Evolutionary conservation across 2,329 filamentous ascomycete species (phyloP).

Genomic region (Parastagonospora avenae): DNA sequence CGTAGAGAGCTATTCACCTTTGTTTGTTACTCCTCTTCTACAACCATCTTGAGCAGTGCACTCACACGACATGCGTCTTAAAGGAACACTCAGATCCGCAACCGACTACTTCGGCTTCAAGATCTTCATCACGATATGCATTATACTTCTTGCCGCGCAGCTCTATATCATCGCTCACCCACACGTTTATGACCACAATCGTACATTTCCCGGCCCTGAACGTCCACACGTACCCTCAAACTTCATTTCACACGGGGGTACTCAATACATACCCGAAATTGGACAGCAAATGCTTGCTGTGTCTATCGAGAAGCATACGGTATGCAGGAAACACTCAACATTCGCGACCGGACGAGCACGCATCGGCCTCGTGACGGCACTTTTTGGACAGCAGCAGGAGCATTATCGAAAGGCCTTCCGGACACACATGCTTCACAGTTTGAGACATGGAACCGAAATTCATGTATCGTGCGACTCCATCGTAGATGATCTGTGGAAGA

Average conservation of each 20-base stretch:
- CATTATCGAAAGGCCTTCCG: constrained; percentile 50
- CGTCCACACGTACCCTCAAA: constrained; percentile 5
- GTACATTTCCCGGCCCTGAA: too few relatives aligned
- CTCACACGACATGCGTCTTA: too few relatives aligned
- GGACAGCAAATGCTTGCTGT: constrained; percentile 13
- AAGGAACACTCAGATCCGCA: too few relatives aligned
- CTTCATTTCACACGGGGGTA: constrained; percentile 18
- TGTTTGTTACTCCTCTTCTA: too few relatives aligned
- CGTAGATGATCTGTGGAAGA: constrained; percentile 53
- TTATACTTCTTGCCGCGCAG: too few relatives aligned
- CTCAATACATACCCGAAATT: constrained; percentile 19
- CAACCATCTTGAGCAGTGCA: too few relatives aligned
- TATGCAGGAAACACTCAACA: constrained; percentile 21
- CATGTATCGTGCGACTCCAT: constrained; percentile 50
- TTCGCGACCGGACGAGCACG: constrained; percentile 14
- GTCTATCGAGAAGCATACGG: constrained; percentile 15
- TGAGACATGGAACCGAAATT: constrained; percentile 50
- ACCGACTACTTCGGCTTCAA: too few relatives aligned
- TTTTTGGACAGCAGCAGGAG: constrained; percentile 43
- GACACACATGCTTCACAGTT: constrained; percentile 49
- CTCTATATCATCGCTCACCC: too few relatives aligned
- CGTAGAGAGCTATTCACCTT: too few relatives aligned
- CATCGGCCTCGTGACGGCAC: constrained; percentile 48
- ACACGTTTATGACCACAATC: too few relatives aligned
- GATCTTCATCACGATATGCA: too few relatives aligned